Percentiles rank a stretch among this genome's conserved stretches.
Conservation (phyloP, 1,284 basidiomycete genomes). For the Ceratorhiza oryzae-sativae region DNA sequence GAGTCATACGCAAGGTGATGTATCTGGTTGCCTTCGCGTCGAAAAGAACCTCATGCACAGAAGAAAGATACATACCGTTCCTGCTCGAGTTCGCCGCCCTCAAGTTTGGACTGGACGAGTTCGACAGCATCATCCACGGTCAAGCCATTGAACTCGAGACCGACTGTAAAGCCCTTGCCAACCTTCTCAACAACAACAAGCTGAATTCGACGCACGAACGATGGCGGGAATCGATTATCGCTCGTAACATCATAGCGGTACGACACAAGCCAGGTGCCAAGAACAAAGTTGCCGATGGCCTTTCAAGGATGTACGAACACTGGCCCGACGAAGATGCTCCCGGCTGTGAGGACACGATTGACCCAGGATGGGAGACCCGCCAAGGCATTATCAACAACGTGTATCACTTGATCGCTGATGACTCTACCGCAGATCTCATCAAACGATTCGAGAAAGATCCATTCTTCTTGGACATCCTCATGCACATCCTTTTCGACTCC, state of each 20-base stretch:
- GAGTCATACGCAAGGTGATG: conserved; percentile 8
- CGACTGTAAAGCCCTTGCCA: conserved; percentile 44
- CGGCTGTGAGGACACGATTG: not conserved
- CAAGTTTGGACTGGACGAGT: conserved; percentile 45
- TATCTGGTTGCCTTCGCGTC: conserved; percentile 44
- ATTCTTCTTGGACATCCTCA: conserved; percentile 24
- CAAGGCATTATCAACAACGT: conserved; percentile 21
- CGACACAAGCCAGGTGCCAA: conserved; percentile 38
- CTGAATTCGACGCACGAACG: conserved; percentile 29
- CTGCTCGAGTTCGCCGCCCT: conserved; percentile 45
- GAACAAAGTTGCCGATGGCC: conserved; percentile 40
- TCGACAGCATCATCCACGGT: conserved; percentile 40
- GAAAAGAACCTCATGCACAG: conserved; percentile 42
- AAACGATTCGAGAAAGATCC: conserved; percentile 9
- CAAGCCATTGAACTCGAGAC: conserved; percentile 43
- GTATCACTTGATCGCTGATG: not conserved
- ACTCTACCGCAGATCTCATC: not conserved
- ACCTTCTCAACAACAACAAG: conserved; percentile 41
- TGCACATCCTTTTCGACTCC: conserved; percentile 6
- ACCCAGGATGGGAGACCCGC: conserved; percentile 26
- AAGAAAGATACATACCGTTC: conserved; percentile 44
- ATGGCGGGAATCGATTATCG: conserved; percentile 40
- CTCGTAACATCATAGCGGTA: conserved; percentile 33
- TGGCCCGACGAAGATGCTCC: conserved; percentile 1
- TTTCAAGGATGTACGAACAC: conserved; percentile 34